Evolutionary conservation across 495 filamentous ascomycete species (phyloP), one percentile per base, ranked within the genome.

Genomic region (Tuber aestivum): DNA sequence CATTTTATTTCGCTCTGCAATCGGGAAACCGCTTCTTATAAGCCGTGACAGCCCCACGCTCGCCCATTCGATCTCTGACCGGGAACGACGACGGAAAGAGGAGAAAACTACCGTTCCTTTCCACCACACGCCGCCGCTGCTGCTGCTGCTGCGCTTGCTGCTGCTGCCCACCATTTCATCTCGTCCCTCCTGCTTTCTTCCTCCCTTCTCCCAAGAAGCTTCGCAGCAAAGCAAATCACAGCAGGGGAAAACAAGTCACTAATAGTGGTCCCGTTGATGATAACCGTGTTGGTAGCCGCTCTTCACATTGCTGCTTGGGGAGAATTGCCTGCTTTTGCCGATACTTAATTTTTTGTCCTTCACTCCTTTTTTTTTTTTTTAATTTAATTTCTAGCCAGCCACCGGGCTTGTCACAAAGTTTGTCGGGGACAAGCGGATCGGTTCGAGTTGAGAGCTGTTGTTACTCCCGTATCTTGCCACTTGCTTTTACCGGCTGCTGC

Each of bases 41-140:
- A 78, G 74, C 77, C 70, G 74, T 71, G 74, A 76, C 70, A 76
- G 76, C 76, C 70, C 77, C 71, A n/a, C 70, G 70, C 74, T 56
- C 74, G 70, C 74, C 41, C 74, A n/a, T 65, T 65, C 3, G 56
- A 65, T 35, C 56, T 18, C 16, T 35, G 27, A 65, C 45, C 45
- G 45, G n/a, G 45, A 50, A n/a, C 45, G 45, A 50, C 45, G 45
- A 50, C 21, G 6, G 45, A 45, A 16, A 12, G 18, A 18, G 16
- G 8, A 35, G 6, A 65, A 65, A 65, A 65, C 27, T 65, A 35
- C 27, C 56, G 56, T 35, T 65, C 56, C 5, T 61, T 61, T 9
- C 23, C 1, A 56, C 48, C n/a, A 21, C 7, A 5, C 48, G 23
- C 48, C 48, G 48, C 48, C 23, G 50, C 9, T 27, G n/a, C n/a